Conservation (phyloP, 768 basidiomycete species). For the Lyophyllum decastes region DNA sequence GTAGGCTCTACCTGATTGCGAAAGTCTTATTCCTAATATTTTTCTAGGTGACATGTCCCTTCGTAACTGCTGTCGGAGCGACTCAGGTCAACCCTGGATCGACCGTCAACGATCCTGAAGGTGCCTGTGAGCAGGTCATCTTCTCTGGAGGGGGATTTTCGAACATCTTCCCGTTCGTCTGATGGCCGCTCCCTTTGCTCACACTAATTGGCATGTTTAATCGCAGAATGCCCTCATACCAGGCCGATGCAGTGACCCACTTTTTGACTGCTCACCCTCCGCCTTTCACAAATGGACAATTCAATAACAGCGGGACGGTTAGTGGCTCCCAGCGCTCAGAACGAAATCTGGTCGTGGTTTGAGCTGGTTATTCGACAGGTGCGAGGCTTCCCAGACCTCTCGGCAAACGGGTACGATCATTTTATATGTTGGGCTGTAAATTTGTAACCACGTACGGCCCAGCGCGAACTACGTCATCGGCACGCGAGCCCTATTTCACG, state of each 20-base stretch:
- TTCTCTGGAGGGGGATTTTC: conserved; percentile 56
- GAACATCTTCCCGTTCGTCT: conserved; percentile 37
- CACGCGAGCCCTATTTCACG: neutral
- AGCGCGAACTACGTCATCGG: neutral
- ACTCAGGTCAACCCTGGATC: conserved; percentile 49
- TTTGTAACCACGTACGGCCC: neutral
- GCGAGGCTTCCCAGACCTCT: conserved; percentile 50
- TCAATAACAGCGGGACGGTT: conserved; percentile 47
- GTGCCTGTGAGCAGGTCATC: conserved; percentile 46
- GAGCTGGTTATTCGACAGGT: conserved; percentile 30
- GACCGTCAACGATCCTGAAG: conserved; percentile 44
- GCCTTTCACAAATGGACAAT: conserved; percentile 38
- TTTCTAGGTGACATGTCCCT: conserved; percentile 44
- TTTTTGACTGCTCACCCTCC: conserved; percentile 44
- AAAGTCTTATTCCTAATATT: neutral
- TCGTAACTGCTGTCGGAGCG: conserved; percentile 51
- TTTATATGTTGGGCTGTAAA: neutral
- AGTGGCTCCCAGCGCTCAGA: neutral
- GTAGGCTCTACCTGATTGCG: conserved; percentile 4
- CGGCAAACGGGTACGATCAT: conserved; percentile 42
- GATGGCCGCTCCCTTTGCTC: neutral
- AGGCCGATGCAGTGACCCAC: conserved; percentile 37
- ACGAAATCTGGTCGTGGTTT: neutral
- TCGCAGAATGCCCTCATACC: conserved; percentile 45
- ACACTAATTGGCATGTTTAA: neutral